Evolutionary conservation across 192 early-diverging fungal genomes (phyloP).

Genomic region (Podila clonocystis): DNA sequence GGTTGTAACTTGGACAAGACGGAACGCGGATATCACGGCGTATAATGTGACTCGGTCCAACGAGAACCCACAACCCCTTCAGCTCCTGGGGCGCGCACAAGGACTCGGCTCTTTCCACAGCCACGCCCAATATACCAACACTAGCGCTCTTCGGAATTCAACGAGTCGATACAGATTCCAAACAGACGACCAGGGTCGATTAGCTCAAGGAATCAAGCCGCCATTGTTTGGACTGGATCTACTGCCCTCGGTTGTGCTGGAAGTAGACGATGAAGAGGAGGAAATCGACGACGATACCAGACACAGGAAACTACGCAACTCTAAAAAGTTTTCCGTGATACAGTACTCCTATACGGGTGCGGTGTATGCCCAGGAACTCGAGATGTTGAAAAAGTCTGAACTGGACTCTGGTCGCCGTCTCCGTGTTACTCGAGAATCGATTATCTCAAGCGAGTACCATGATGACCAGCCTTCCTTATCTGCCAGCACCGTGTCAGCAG

Average conservation of each 20-base stretch:
- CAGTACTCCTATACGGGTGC: not conserved
- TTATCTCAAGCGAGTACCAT: not conserved
- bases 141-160: not conserved
- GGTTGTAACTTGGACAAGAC: not conserved
- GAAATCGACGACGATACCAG: not conserved
- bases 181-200: not conserved
- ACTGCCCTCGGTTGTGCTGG: not conserved
- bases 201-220: not conserved
- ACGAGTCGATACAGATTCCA: not conserved
- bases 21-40: not conserved
- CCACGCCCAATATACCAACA: slow-evolving; percentile 1
- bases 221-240: not conserved
- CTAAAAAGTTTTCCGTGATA: not conserved
- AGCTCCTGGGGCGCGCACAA: not conserved
- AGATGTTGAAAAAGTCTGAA: not conserved
- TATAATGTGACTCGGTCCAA: not conserved
- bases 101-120: slow-evolving; percentile 1
- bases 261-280: not conserved
- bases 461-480: not conserved
- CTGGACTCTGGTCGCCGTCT: not conserved
- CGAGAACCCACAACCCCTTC: slow-evolving; percentile 1
- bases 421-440: not conserved
- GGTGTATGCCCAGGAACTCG: slow-evolving; percentile 1
- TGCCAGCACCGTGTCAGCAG: not conserved
- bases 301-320: not conserved